Base-by-base conservation (phyloP, 495 filamentous ascomycete species). In the Penicillium desertorum region DNA sequence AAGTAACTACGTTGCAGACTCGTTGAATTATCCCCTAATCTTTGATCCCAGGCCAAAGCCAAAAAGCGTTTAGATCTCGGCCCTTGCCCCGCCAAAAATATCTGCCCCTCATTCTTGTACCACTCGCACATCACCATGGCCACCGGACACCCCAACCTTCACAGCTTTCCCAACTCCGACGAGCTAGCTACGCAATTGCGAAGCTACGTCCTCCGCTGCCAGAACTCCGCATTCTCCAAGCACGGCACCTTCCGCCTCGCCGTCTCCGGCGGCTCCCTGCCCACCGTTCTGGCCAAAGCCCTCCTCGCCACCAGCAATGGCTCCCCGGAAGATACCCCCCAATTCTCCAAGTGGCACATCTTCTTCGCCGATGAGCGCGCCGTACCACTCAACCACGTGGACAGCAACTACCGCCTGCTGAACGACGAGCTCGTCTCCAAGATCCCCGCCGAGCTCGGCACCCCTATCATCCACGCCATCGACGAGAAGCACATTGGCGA, bases 311-410 rank as follows among this genome's bases (percentile, higher is more conserved):
- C 79, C 1, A 73, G 83, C 17, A 76, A 81, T 56, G 83, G 80
- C 36, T 69, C 70, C 34, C 70, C 76, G 11, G 85, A 86, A 25
- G 86, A 90, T 57, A 78, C 74, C 8, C 72, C 91, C 54, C 77
- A 86, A 61, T 97, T 93, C 79, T 77, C 79, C 67, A 91, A 89
- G 67, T 98, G 94, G 94, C 88, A 98, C 63, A 88, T 98, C 68
- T 98, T 97, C 82, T 98, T 96, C 75, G 93, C 93, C 60, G 94
- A 98, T 64, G 94, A 98, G 81, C 90, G 94, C 62, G 88, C 88
- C 27, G 95, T 98, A 29, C 90, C 95, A 10, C 86, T 97, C 63
- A 85, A 92, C 69, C 86, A 98, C 73, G 78, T 81, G 45, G 95
- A 98, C 76, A 96, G 91, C 77, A 98, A 98, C 77, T 96, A 97